These are phyloP conservation scores for Arabis hirsuta DNA, from an alignment of 345 rosid species.

Conservation along the genomic window DNA sequence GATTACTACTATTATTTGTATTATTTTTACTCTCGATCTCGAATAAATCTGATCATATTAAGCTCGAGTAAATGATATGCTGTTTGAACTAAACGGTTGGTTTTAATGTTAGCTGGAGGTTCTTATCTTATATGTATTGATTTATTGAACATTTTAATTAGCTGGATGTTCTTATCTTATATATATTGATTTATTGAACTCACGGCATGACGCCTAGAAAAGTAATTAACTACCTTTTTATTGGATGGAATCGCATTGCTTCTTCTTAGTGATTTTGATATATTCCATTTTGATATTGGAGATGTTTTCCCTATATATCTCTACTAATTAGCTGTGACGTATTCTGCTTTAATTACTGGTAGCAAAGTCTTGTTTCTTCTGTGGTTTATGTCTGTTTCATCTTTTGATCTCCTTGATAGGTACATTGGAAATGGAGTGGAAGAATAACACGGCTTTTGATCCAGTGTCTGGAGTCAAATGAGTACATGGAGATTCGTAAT, in stretches of 20 bases:
- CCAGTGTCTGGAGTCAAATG: conserved; percentile 95
- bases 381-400: conserved; percentile 23
- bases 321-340: conserved; percentile 7
- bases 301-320: conserved; percentile 17
- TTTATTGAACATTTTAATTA: no score
- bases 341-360: conserved; percentile 19
- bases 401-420: conserved; percentile 57
- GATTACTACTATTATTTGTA: no score
- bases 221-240: conserved; percentile 6
- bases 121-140: no score
- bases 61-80: no score
- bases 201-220: conserved; percentile 14
- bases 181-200: conserved; percentile 3
- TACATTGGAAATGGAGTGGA: conserved; percentile 99
- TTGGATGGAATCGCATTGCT: conserved; percentile 14
- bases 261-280: conserved; percentile 29
- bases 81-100: no score
- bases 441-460: conserved; percentile 89
- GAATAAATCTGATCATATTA: no score
- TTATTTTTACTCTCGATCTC: no score
- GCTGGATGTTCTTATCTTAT: conserved; percentile 6
- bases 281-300: conserved; percentile 15
- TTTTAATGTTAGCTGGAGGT: no score
- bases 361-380: conserved; percentile 29
- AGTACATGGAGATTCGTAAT: conserved; percentile 98